Evolutionary conservation across 495 filamentous ascomycete genomes (phyloP).

Genomic region (Aspergillus panamensis): DNA sequence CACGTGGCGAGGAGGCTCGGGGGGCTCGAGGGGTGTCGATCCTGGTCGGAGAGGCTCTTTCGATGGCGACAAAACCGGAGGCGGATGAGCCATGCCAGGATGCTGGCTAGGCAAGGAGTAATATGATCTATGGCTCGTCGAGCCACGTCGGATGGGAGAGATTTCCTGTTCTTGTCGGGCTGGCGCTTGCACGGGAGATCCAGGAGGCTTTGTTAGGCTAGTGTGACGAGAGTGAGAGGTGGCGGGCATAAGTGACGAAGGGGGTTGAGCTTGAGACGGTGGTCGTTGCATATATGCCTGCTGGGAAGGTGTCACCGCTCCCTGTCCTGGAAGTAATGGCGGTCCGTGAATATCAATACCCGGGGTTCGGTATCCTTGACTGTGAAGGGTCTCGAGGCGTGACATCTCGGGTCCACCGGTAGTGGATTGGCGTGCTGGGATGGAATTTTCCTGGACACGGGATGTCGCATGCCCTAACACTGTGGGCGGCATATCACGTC

Average conservation of each 20-base stretch:
- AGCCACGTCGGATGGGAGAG: conserved; percentile 39
- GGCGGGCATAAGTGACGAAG: conserved; percentile 26
- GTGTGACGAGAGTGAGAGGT: conserved; percentile 41
- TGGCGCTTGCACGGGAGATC: conserved; percentile 35
- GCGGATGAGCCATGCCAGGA: conserved; percentile 30
- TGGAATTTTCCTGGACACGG: conserved; percentile 31
- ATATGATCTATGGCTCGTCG: conserved; percentile 33
- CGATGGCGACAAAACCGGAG: conserved; percentile 38
- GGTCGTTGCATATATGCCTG: conserved; percentile 31
- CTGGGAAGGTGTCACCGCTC: conserved; percentile 15
- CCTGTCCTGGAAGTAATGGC: conserved; percentile 19
- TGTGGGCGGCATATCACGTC: conserved; percentile 38
- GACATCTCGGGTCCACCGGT: conserved; percentile 32
- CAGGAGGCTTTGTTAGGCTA: conserved; percentile 38
- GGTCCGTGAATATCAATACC: conserved; percentile 27
- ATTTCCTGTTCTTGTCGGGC: conserved; percentile 36
- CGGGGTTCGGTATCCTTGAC: conserved; percentile 25
- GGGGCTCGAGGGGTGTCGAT: conserved; percentile 36
- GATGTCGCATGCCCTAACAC: conserved; percentile 29
- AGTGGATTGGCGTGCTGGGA: conserved; percentile 33
- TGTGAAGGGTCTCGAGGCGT: conserved; percentile 37
- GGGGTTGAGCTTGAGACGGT: conserved; percentile 26
- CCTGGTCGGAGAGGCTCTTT: conserved; percentile 39
- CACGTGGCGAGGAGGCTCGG: conserved; percentile 45
- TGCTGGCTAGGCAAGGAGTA: conserved; percentile 29